Evolutionary conservation across 257 asterid species (phyloP).

Genomic region (Ocimum tenuiflorum): DNA sequence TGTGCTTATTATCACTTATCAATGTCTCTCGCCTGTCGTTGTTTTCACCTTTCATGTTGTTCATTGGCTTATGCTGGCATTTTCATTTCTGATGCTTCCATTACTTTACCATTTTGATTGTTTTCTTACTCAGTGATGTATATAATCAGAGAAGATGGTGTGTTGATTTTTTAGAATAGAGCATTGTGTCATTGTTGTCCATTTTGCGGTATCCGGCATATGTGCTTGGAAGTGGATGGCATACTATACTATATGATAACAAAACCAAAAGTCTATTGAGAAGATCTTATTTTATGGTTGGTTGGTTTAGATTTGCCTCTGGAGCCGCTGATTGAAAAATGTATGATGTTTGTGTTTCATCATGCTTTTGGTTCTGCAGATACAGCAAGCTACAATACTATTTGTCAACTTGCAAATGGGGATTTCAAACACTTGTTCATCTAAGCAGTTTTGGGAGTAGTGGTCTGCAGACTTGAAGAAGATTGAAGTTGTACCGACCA

Average conservation of each 20-base stretch:
- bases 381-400: constrained; percentile 40
- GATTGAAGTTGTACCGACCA: background rate
- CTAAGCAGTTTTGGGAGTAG: constrained; percentile 20
- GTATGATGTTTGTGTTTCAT: background rate
- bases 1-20: background rate
- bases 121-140: too few relatives aligned
- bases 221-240: background rate
- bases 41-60: background rate
- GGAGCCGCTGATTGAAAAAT: background rate
- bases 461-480: background rate
- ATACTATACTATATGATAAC: background rate
- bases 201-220: background rate
- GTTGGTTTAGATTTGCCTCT: background rate
- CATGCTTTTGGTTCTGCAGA: too few relatives aligned
- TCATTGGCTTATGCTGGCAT: background rate
- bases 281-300: background rate
- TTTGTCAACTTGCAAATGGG: constrained; percentile 74
- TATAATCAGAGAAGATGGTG: too few relatives aligned
- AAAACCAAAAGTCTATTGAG: background rate
- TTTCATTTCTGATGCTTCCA: background rate
- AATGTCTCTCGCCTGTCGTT: too few relatives aligned
- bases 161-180: too few relatives aligned
- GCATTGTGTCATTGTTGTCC: too few relatives aligned
- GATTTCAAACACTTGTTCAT: constrained; percentile 61
- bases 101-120: too few relatives aligned